Conservation (phyloP, 495 filamentous ascomycete genomes). For the Viridothelium virens region DNA sequence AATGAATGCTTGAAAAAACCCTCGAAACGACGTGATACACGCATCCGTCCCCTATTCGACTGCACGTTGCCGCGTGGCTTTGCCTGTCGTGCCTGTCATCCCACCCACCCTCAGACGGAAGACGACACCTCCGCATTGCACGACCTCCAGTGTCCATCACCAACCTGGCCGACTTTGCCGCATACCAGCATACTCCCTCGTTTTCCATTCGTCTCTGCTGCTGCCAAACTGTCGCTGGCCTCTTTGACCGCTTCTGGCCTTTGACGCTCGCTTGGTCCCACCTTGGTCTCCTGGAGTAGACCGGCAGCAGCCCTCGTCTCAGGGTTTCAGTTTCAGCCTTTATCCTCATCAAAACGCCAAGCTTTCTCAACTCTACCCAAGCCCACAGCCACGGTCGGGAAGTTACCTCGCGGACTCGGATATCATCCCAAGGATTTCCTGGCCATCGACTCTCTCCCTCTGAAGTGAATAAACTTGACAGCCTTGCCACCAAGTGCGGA, state of each 20-base stretch:
- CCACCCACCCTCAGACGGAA: background rate
- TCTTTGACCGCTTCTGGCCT: background rate
- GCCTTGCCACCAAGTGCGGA: background rate
- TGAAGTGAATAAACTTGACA: background rate
- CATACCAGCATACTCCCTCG: background rate
- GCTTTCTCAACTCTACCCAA: background rate
- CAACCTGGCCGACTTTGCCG: background rate
- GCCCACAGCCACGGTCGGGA: background rate
- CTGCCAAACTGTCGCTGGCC: background rate
- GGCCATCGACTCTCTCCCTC: background rate
- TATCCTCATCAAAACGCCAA: conserved; percentile 1
- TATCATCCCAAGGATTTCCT: background rate
- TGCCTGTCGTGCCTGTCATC: too few species aligned
- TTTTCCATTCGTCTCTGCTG: background rate
- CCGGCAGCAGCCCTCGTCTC: background rate
- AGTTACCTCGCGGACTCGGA: background rate
- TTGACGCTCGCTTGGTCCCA: conserved; percentile 11
- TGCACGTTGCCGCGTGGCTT: background rate
- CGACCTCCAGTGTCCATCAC: background rate
- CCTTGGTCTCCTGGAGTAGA: background rate
- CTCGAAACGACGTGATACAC: background rate
- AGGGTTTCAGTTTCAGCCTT: conserved; percentile 10
- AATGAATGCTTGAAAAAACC: too few species aligned
- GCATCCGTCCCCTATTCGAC: background rate
- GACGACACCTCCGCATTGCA: conserved; percentile 8